Percentiles rank a stretch among this genome's conserved stretches.
Evolutionary conservation across 495 filamentous ascomycete species (phyloP).

Genomic region (Penicillium bovifimosum): DNA sequence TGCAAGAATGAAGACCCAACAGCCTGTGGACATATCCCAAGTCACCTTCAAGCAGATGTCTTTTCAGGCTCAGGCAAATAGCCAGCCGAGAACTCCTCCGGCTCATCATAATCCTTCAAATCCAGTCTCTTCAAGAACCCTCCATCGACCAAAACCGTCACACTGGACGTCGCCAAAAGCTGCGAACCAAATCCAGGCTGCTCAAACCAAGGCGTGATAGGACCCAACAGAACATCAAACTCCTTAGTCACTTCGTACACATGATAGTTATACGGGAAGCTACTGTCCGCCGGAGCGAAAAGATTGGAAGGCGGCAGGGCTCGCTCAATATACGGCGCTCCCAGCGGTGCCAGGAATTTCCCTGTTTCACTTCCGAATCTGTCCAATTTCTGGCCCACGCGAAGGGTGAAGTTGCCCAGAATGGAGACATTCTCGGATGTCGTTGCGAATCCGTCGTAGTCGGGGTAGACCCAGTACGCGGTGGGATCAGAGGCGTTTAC

Average conservation of each 20-base stretch:
- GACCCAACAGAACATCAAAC: slow-evolving; percentile 42
- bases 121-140: slow-evolving; percentile 22
- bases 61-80: slow-evolving; percentile 13
- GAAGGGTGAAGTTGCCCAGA: slow-evolving; percentile 40
- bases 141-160: slow-evolving; percentile 19
- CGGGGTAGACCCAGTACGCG: slow-evolving; percentile 35
- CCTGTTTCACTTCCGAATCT: slow-evolving; percentile 49
- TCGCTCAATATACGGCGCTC: slow-evolving; percentile 48
- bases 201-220: slow-evolving; percentile 52
- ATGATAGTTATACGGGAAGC: slow-evolving; percentile 51
- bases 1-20: neutral
- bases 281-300: slow-evolving; percentile 27
- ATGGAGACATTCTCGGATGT: slow-evolving; percentile 31
- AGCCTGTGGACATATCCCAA: neutral
- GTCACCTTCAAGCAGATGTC: neutral
- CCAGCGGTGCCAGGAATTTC: slow-evolving; percentile 40
- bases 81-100: slow-evolving; percentile 11
- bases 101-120: slow-evolving; percentile 17
- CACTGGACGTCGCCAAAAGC: slow-evolving; percentile 23
- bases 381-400: slow-evolving; percentile 45
- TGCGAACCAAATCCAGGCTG: slow-evolving; percentile 54
- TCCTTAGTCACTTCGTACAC: slow-evolving; percentile 45
- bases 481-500: slow-evolving; percentile 22
- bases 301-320: slow-evolving; percentile 49
- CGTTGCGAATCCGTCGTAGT: slow-evolving; percentile 38